Base-by-base conservation (phyloP, 2,329 filamentous ascomycete species). In the Ilyonectria mors-panacis region DNA sequence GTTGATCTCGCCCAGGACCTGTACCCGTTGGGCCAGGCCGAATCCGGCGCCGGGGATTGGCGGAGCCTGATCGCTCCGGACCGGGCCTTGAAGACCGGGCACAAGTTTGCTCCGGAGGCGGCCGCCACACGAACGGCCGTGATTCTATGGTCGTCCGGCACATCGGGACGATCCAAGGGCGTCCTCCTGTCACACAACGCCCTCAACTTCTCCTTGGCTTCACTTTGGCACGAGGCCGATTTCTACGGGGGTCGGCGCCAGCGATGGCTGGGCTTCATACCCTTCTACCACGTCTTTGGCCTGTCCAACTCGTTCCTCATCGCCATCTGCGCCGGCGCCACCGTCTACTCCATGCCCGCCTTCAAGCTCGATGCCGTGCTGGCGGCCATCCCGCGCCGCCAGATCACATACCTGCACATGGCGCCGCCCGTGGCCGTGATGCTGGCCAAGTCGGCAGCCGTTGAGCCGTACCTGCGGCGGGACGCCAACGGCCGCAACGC, bases 151-250 rank as follows among this genome's bases (percentile, higher is more conserved):
- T 84, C 82, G 0, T 89, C 86, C 1, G 87, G 92, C 13, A 93
- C 91, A 0, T 94, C 93, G 0, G 93, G 93, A 1, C 84, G 91
- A 0, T 92, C 92, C 13, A 94, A 94, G 77, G 92, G 92, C 42
- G 92, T 94, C 1, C 86, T 92, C 74, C 89, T 94, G 59, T 89
- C 89, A 2, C 92, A 94, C 77, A 83, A 83, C 64, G 92, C 93
- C 65, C 89, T 84, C 64, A 82, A 91, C 78, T 86, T 92, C 67
- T 84, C 90, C 44, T 89, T 85, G 19, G 75, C 78, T 1, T 81
- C 82, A 2, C 78, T 87, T n/a, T 81, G 85, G 68, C 82, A 85
- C 26, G 83, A 88, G 35, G 86, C 86, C 66, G 81, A 86, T 67
- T 80, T 79, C 61, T 83, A 84, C 71, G 70, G 68, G 51, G 67